phyloP scores from a whole-genome alignment of 306 rosid species.

The Prunus kanzakura region DNA sequence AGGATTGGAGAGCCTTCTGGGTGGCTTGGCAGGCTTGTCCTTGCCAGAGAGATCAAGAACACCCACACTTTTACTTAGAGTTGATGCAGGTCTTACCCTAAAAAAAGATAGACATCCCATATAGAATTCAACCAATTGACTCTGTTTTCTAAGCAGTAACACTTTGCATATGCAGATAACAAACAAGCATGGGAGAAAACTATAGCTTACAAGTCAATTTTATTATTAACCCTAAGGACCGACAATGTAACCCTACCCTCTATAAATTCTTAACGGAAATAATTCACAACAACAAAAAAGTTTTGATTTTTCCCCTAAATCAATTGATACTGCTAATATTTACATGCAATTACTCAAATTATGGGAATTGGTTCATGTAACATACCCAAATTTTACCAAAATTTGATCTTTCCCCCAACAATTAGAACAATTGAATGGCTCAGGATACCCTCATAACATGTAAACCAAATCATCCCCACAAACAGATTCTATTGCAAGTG shows the following conservation, averaged over 20 bases:
- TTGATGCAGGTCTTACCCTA: constrained; percentile 53
- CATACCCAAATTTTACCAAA: neutral
- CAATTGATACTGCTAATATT: neutral
- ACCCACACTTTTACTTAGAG: constrained; percentile 68
- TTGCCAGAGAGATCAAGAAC: constrained; percentile 78
- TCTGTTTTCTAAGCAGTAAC: neutral
- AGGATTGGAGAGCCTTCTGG: constrained; percentile 81
- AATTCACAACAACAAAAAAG: neutral
- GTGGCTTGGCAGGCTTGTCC: constrained; percentile 81
- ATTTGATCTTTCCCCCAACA: neutral
- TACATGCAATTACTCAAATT: no score
- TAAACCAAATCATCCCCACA: neutral
- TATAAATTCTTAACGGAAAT: neutral
- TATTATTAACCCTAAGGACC: neutral
- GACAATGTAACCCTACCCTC: neutral
- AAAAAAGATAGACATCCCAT: constrained; percentile 17
- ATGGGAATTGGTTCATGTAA: neutral
- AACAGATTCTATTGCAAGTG: neutral
- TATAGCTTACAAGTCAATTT: neutral
- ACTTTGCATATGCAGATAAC: neutral
- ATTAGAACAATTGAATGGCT: neutral
- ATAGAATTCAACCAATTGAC: neutral
- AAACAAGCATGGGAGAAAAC: neutral
- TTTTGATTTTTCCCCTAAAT: neutral
- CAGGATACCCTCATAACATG: neutral